A percentile compares a stretch with the other conserved stretches of the same genome.
phyloP scores from a whole-genome alignment of 306 rosid species.

The Lotus japonicus region DNA sequence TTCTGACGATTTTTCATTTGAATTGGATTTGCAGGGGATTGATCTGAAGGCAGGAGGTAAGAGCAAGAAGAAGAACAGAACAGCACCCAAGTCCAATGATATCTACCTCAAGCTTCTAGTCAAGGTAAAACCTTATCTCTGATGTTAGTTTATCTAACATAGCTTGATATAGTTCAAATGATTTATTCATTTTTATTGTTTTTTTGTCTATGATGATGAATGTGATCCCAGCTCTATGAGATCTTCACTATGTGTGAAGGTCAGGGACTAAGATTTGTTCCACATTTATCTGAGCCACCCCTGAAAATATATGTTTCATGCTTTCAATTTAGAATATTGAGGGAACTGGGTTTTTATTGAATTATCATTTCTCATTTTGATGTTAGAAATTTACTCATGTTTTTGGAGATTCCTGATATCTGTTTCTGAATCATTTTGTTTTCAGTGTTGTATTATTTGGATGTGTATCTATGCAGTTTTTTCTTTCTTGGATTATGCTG shows the following conservation, averaged over 20 bases:
- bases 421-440: background rate
- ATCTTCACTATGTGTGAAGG: constrained; percentile 14
- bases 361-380: background rate
- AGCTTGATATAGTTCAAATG: too few relatives aligned
- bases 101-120: constrained; percentile 62
- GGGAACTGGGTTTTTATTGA: constrained; percentile 25
- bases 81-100: constrained; percentile 84
- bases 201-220: constrained; percentile 22
- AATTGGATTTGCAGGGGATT: constrained; percentile 23
- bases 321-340: constrained; percentile 15
- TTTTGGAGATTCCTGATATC: background rate
- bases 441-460: too few relatives aligned
- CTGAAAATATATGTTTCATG: too few relatives aligned
- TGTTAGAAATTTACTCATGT: background rate
- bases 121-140: constrained; percentile 18
- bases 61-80: constrained; percentile 76
- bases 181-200: background rate
- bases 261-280: constrained; percentile 25
- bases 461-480: too few relatives aligned
- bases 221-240: constrained; percentile 47
- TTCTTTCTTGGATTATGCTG: too few relatives aligned
- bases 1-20: background rate
- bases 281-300: constrained; percentile 32
- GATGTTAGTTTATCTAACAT: too few relatives aligned
- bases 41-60: constrained; percentile 87